Evolutionary conservation across 1,284 basidiomycete species (phyloP), one percentile per base, ranked within the genome.

Genomic region (Trichosporon coremiiforme): DNA sequence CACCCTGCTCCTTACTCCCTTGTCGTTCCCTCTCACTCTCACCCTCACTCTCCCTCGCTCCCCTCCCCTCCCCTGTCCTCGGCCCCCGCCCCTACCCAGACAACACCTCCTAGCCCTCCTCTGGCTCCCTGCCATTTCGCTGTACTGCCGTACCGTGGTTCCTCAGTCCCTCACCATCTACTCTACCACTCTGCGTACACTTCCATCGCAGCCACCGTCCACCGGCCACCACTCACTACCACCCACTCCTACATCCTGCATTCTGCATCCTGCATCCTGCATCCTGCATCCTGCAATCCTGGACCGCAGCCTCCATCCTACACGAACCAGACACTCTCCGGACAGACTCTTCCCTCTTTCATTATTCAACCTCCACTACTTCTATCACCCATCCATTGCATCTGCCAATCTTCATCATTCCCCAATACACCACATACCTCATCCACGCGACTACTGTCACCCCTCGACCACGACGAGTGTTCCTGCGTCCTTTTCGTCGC

Each of bases 341-440:
- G n/a, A 35, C 33, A 35, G 17, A 4, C 64, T 41, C 15, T 33
- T 38, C 35, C 35, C 22, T 15, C 35, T 31, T 64, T 20, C 57
- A 60, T 60, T 22, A 60, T n/a, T 60, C 31, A 60, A n/a, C 57
- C 57, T 60, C 57, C 57, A 60, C 57, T 60, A 31, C 57, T 35
- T 6, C 2, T 5, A 2, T 12, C n/a, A 2, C 8, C 20, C 47
- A 53, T 53, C 47, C 20, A 53, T 22, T 53, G 4, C 47, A 53
- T 53, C 15, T n/a, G n/a, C n/a, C n/a, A n/a, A n/a, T n/a, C n/a
- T n/a, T 17, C 45, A 47, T 47, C 45, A 47, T 17, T 47, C n/a
- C 15, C 47, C 20, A 20, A n/a, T 53, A 7, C 47, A 9, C 5
- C 47, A 9, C 8, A 53, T 53, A 53, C 47, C 47, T 6, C 45